Evolutionary conservation across 768 basidiomycete genomes (phyloP).

Genomic region (Holtermanniella nyarrowii): DNA sequence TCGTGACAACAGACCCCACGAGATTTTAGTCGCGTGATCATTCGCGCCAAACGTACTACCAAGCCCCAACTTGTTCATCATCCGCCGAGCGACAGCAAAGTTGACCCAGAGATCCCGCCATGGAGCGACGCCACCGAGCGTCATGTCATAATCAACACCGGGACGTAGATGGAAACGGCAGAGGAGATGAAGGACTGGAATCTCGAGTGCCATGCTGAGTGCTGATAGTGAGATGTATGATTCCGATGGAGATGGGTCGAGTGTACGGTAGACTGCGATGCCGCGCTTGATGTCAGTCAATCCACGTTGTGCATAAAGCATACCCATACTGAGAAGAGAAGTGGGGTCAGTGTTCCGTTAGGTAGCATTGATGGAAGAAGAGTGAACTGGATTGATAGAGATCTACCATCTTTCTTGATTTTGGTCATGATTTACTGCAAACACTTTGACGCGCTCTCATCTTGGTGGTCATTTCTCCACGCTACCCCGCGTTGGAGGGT

Average conservation of each 20-base stretch:
- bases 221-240: not conserved
- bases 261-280: not conserved
- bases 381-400: not conserved
- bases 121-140: not conserved
- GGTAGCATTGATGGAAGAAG: not conserved
- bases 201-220: not conserved
- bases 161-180: not conserved
- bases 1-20: not conserved
- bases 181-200: not conserved
- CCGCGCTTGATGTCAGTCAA: not conserved
- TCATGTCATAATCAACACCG: not conserved
- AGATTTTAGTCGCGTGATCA: not conserved
- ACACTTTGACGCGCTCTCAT: too few species aligned
- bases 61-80: not conserved
- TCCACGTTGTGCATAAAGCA: not conserved
- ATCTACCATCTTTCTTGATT: too few species aligned
- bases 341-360: not conserved
- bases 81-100: not conserved
- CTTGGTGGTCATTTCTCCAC: too few species aligned
- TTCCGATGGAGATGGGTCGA: not conserved
- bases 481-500: too few species aligned
- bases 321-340: not conserved
- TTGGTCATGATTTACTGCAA: too few species aligned
- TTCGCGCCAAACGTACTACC: not conserved
- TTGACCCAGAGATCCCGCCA: not conserved